Conservation (phyloP, 2,329 filamentous ascomycete species). For the Apiospora koreana region DNA sequence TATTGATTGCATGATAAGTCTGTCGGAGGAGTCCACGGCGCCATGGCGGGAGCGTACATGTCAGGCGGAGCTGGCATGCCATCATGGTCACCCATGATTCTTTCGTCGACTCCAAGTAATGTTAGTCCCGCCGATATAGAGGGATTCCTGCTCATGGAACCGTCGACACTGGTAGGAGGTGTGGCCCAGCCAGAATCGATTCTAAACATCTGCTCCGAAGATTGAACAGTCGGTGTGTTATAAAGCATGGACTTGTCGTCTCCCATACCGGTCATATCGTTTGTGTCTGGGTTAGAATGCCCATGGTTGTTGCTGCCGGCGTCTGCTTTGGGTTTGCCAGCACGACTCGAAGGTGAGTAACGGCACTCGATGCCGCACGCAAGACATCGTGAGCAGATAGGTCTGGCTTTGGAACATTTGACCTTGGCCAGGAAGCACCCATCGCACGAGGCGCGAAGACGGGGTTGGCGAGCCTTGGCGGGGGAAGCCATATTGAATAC, state of each 20-base stretch:
- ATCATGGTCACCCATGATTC: conserved; percentile 23
- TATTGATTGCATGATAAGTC: conserved; percentile 36
- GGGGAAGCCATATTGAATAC: conserved; percentile 23
- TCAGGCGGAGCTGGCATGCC: conserved; percentile 30
- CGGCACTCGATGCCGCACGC: conserved; percentile 50
- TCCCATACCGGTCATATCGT: conserved; percentile 24
- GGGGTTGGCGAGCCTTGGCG: conserved; percentile 39
- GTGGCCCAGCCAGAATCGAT: conserved; percentile 41
- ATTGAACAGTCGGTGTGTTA: conserved; percentile 23
- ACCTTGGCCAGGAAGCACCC: conserved; percentile 58
- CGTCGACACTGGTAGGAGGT: conserved; percentile 37
- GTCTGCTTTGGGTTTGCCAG: conserved; percentile 49
- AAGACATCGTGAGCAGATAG: conserved; percentile 54
- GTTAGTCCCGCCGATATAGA: conserved; percentile 36
- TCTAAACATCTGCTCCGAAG: conserved; percentile 35
- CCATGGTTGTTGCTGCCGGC: conserved; percentile 20
- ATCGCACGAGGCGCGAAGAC: conserved; percentile 52
- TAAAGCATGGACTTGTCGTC: conserved; percentile 35
- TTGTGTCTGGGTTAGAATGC: conserved; percentile 21
- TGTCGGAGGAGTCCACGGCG: conserved; percentile 40
- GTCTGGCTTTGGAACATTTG: conserved; percentile 56
- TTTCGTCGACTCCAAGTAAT: conserved; percentile 33
- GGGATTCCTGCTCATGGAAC: conserved; percentile 33
- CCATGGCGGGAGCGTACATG: conserved; percentile 37
- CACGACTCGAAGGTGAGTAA: conserved; percentile 54